Percentiles rank a stretch among this genome's conserved stretches.
These are phyloP conservation scores for Chlamydomonas eustigma DNA, from an alignment of 139 green algal species.

Conservation along the genomic window DNA sequence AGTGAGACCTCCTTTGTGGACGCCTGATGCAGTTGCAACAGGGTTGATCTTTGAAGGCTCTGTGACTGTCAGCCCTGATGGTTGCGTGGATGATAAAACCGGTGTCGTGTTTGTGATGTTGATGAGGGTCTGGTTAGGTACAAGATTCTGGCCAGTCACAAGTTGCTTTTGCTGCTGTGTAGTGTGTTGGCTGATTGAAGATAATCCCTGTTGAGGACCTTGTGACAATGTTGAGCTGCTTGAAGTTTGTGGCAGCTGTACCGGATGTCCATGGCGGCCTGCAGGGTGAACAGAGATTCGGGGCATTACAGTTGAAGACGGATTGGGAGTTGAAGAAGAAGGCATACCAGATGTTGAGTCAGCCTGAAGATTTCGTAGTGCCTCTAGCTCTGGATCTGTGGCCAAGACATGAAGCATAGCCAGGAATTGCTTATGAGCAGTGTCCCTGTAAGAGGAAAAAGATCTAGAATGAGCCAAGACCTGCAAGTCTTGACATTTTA, in stretches of 20 bases:
- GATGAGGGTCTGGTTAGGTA: background rate
- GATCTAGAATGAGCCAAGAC: background rate
- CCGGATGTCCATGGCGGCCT: too few relatives aligned
- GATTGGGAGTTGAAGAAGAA: background rate
- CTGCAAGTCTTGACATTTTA: too few relatives aligned
- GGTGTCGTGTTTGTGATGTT: constrained; percentile 1
- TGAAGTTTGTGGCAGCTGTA: background rate
- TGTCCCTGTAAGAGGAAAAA: constrained; percentile 1
- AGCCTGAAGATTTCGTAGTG: background rate
- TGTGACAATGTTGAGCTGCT: too few relatives aligned
- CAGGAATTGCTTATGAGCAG: constrained; percentile 12
- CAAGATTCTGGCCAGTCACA: too few relatives aligned
- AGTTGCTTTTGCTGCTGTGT: background rate
- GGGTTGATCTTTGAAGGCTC: too few relatives aligned
- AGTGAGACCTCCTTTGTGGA: too few relatives aligned
- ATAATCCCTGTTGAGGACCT: background rate
- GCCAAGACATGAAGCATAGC: constrained; percentile 11
- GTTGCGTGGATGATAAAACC: too few relatives aligned
- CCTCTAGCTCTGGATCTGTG: constrained; percentile 2
- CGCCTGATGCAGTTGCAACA: too few relatives aligned
- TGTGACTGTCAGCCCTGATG: too few relatives aligned
- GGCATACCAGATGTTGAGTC: background rate
- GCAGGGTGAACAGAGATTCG: background rate
- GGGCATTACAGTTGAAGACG: background rate
- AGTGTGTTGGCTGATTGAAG: background rate